Base-by-base conservation (phyloP, 192 early-diverging fungal species). In the Entomortierella lignicola region DNA sequence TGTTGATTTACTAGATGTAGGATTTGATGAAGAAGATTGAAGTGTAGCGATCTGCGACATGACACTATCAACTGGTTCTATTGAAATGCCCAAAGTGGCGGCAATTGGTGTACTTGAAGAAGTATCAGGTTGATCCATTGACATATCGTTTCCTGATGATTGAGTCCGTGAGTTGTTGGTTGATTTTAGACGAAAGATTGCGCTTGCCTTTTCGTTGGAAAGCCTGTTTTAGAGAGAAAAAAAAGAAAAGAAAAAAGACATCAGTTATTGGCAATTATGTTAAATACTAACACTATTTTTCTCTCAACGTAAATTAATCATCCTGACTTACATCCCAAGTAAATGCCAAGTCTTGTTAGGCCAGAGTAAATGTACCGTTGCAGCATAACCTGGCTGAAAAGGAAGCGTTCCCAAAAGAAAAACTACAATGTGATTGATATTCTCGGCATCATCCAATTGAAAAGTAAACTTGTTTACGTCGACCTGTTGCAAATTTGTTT, bases 351-450 rank as follows among this genome's bases (percentile, higher is more conserved):
- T 85, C 63, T 88, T 91, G 51, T 89, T 90, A 26, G 89, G 94
- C 94, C 95, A 96, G n/a, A 94, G 69, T 27, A 98, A 86, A 75
- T 99, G 97, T 18, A 97, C 97, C 0, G 97, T 97, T 15, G 97
- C 97, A 5, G 92, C 97, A 81, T 83, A 95, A 2, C 96, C 96
- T 13, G 91, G 86, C 60, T 96, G 94, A 69, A 99, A 97, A 3
- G 96, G 93, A 27, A 89, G 71, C 1, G 88, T 91, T 3, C 96
- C 97, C 5, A 94, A 89, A 37, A 97, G 81, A 69, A 99, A 99
- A 41, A 97, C 95, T 4, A 97, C 95, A 37, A 98, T 90, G 83
- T 99, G 97, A 84, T 99, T 99, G 83, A 97, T 94, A 57, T 81
- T 86, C 63, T 87, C 85, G 2, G 96, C 92, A 54, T 97, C 94